Percentiles rank a stretch among this genome's conserved stretches.
Evolutionary conservation across 768 basidiomycete genomes (phyloP).

Genomic region (Cyclocybe cylindracea): DNA sequence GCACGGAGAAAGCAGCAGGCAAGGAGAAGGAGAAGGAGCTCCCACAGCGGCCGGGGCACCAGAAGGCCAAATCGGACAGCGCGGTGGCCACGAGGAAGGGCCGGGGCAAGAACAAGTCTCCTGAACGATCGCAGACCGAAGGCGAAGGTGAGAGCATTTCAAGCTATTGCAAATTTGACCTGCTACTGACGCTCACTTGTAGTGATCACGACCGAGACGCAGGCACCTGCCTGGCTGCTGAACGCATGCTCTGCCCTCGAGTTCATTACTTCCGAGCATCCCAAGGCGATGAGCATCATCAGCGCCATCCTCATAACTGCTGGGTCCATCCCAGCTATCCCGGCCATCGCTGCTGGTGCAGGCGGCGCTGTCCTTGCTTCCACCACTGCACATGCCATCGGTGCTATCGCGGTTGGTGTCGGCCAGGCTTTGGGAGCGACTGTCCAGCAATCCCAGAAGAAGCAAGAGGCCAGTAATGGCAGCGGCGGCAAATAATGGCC

Average conservation of each 20-base stretch:
- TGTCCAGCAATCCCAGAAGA: conserved; percentile 32
- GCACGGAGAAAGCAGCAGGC: too few relatives aligned
- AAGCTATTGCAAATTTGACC: neutral
- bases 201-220: conserved; percentile 45
- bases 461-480: conserved; percentile 18
- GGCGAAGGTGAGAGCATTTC: conserved; percentile 29
- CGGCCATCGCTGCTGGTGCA: conserved; percentile 65
- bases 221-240: conserved; percentile 75
- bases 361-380: conserved; percentile 76
- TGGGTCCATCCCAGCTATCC: conserved; percentile 72
- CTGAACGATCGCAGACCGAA: conserved; percentile 25
- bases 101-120: conserved; percentile 25
- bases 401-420: conserved; percentile 76
- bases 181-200: conserved; percentile 2
- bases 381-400: conserved; percentile 74
- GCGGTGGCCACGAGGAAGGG: conserved; percentile 20
- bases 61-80: conserved; percentile 31
- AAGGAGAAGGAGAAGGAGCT: conserved; percentile 32
- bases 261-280: conserved; percentile 73
- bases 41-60: conserved; percentile 22
- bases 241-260: conserved; percentile 79
- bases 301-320: conserved; percentile 81
- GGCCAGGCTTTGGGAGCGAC: conserved; percentile 48
- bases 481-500: too few relatives aligned
- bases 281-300: conserved; percentile 69